Evolutionary conservation across 1,139 yeast genomes (phyloP).

Genomic region (Candida dubliniensis): DNA sequence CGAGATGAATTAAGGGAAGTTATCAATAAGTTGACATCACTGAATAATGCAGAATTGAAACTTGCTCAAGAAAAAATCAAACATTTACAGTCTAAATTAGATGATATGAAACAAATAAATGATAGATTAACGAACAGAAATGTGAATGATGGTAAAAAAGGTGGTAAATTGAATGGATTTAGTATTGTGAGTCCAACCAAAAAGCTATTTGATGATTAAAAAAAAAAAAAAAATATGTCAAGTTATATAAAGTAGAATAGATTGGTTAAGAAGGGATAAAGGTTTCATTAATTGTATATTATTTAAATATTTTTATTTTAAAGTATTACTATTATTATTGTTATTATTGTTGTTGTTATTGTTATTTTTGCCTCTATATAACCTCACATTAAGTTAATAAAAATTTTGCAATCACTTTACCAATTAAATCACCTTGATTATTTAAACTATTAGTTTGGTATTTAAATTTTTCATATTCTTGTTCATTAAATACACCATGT

Average conservation of each 20-base stretch:
- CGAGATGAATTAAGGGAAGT: constrained; percentile 62
- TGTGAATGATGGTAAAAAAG: constrained; percentile 13
- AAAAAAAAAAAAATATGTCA: constrained; percentile 6
- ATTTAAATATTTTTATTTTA: background rate
- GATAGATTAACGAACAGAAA: constrained; percentile 30
- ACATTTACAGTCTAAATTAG: constrained; percentile 39
- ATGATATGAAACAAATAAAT: constrained; percentile 34
- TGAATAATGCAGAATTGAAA: constrained; percentile 38
- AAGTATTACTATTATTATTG: background rate
- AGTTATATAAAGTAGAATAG: background rate
- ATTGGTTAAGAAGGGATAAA: no score
- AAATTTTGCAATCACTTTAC: constrained; percentile 32
- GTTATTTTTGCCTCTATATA: background rate
- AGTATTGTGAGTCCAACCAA: constrained; percentile 42
- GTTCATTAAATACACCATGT: constrained; percentile 17
- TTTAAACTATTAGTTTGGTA: constrained; percentile 30
- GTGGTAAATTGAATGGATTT: constrained; percentile 46
- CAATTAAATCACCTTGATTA: constrained; percentile 39
- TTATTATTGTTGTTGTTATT: background rate
- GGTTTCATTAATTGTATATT: background rate
- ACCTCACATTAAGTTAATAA: constrained; percentile 9
- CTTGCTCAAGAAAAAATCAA: constrained; percentile 45
- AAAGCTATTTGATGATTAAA: constrained; percentile 27
- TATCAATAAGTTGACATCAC: constrained; percentile 36
- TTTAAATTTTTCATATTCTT: constrained; percentile 26